These are phyloP conservation scores for Gynochthodes officinalis DNA, from an alignment of 257 asterid genomes.

Conservation along the genomic window DNA sequence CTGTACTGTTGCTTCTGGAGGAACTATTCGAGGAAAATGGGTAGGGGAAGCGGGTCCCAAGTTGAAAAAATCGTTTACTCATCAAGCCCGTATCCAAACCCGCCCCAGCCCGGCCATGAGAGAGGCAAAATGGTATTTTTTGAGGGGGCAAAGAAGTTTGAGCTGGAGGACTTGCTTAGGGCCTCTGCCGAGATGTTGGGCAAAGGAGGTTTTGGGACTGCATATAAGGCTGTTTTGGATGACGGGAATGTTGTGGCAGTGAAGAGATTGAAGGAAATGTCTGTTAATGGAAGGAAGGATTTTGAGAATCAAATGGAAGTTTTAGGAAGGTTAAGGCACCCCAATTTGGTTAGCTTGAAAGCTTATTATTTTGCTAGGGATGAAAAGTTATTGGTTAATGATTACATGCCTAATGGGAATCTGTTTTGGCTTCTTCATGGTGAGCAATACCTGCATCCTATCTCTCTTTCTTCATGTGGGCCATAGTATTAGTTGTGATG, in stretches of 20 bases:
- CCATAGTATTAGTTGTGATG: background rate
- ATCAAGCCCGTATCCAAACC: constrained; percentile 65
- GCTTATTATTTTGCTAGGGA: constrained; percentile 82
- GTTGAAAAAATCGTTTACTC: constrained; percentile 63
- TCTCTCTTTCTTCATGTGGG: background rate
- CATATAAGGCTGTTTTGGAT: constrained; percentile 80
- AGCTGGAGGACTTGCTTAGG: constrained; percentile 80
- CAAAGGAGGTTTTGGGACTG: constrained; percentile 82
- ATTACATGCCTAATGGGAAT: constrained; percentile 81
- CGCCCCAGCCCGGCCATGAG: constrained; percentile 40
- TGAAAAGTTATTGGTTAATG: constrained; percentile 75
- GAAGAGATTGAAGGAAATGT: constrained; percentile 73
- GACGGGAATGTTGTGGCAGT: constrained; percentile 86
- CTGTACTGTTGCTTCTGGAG: constrained; percentile 69
- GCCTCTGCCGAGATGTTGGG: constrained; percentile 98
- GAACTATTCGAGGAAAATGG: constrained; percentile 23
- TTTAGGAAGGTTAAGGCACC: constrained; percentile 69
- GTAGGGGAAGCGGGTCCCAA: constrained; percentile 27
- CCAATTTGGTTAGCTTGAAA: constrained; percentile 69
- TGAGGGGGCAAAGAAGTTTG: constrained; percentile 73
- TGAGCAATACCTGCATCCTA: constrained; percentile 22
- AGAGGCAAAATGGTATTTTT: constrained; percentile 77
- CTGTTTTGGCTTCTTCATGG: constrained; percentile 96
- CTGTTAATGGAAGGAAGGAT: constrained; percentile 55
- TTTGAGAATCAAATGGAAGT: constrained; percentile 91